A percentile compares a stretch with the other conserved stretches of the same genome.
Evolutionary conservation across 2,329 filamentous ascomycete species (phyloP).

Genomic region (Ceratocystis smalleyi): DNA sequence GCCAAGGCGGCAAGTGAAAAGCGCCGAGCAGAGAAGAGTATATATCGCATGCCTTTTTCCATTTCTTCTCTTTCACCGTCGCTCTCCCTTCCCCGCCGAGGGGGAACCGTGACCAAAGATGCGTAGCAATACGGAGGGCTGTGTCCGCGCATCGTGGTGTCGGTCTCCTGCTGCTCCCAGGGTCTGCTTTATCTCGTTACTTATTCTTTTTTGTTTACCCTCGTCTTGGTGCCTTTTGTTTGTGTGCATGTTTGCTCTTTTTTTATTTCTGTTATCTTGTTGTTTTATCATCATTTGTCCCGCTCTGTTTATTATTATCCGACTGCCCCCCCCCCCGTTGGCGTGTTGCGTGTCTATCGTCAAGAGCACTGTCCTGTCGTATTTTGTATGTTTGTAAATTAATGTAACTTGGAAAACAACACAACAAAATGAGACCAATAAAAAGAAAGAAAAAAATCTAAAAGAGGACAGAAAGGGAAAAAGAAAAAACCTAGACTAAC

Average conservation of each 20-base stretch:
- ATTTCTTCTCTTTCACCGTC: background rate
- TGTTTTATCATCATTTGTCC: background rate
- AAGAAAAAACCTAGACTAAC: background rate
- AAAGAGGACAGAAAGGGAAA: background rate
- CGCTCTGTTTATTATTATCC: background rate
- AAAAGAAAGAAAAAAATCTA: background rate
- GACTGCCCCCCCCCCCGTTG: background rate
- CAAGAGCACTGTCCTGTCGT: background rate
- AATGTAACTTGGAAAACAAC: background rate
- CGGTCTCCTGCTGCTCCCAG: background rate
- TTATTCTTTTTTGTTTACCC: background rate
- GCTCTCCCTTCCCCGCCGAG: too few species aligned
- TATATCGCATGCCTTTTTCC: background rate
- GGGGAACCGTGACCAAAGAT: background rate
- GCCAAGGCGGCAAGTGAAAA: background rate
- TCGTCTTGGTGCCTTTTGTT: background rate
- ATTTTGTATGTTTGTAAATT: background rate
- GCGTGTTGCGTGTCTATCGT: background rate
- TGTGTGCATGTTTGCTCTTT: background rate
- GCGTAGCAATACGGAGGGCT: background rate
- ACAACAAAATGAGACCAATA: too few species aligned
- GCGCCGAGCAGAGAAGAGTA: background rate
- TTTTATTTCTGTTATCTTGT: background rate
- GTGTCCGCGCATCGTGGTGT: too few species aligned
- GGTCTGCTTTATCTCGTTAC: background rate